Evolutionary conservation across 2,329 filamentous ascomycete species (phyloP).

Genomic region (Aspergillus caelatus): DNA sequence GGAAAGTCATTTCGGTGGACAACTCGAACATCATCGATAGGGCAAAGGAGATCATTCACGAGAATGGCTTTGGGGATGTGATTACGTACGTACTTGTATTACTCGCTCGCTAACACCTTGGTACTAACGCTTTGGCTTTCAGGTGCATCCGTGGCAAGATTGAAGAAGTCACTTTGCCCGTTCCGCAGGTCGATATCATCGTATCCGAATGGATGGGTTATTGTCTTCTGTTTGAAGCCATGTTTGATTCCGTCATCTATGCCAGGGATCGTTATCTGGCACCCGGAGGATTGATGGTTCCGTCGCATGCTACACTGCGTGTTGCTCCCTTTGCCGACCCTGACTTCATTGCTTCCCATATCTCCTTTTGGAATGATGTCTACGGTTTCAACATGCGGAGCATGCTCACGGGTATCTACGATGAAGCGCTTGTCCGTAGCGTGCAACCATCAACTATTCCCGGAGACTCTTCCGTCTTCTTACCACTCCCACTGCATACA

Average conservation of each 20-base stretch:
- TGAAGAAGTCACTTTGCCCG: slow-evolving; percentile 79
- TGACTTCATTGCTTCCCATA: slow-evolving; percentile 75
- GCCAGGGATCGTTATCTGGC: slow-evolving; percentile 85
- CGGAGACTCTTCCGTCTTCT: slow-evolving; percentile 65
- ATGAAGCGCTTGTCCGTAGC: slow-evolving; percentile 78
- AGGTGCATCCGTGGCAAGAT: slow-evolving; percentile 79
- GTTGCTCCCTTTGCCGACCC: slow-evolving; percentile 78
- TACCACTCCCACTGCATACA: slow-evolving; percentile 75
- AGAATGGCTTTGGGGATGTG: slow-evolving; percentile 72
- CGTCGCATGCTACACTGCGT: slow-evolving; percentile 80
- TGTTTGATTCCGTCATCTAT: slow-evolving; percentile 89
- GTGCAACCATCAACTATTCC: slow-evolving; percentile 61
- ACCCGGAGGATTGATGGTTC: slow-evolving; percentile 79
- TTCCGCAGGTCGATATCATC: slow-evolving; percentile 86
- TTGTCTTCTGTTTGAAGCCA: slow-evolving; percentile 88
- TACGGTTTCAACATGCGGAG: slow-evolving; percentile 94
- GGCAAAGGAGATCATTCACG: slow-evolving; percentile 79
- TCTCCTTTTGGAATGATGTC: slow-evolving; percentile 86
- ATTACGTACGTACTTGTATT: slow-evolving; percentile 59
- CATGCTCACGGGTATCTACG: slow-evolving; percentile 81
- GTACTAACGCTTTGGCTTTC: slow-evolving; percentile 13
- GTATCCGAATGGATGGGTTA: slow-evolving; percentile 99
- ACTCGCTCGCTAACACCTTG: neutral
- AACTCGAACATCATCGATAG: slow-evolving; percentile 89
- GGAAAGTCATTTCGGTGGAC: slow-evolving; percentile 86